Base-by-base conservation (phyloP, 2,329 filamentous ascomycete genomes). In the Sclerotinia minor region DNA sequence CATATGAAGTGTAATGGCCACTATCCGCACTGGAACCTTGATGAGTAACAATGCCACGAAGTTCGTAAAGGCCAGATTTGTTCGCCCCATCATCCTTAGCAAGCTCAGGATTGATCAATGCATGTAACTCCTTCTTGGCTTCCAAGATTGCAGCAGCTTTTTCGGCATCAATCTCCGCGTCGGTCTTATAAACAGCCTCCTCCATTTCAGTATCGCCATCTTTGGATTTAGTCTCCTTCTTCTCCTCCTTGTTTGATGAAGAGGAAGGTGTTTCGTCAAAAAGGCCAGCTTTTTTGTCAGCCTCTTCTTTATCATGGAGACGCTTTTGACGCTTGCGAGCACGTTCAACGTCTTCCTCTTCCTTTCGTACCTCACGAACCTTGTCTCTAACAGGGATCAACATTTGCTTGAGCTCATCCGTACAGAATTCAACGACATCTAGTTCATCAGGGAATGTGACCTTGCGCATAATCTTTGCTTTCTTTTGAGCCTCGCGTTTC, bases 381-480 rank as follows among this genome's bases (percentile, higher is more conserved):
- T 96, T 96, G 82, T 99, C 95, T 69, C 95, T 88, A n/a, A 99
- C 90, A 1, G 95, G 96, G 58, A 97, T 83, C 55, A 99, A 84
- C 73, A 91, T 87, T 76, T 89, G 89, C 78, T 88, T 90, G 71
- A 99, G 83, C 65, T 95, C 90, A 35, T 98, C 94, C 17, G 94
- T 94, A 79, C 95, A 99, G 80, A 97, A 97, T 77, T 99, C 95
- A 29, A 96, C 89, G 50, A 92, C 88, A 76, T 99, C 95, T 45
- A 99, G 83, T 79, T 99, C 95, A 63, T 92, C 89, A 8, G 94
- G 94, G 78, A 99, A 99, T 0, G 92, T 94, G 68, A 99, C 95
- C 81, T 98, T 99, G 78, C 94, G 92, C 92, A 99, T 94, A 75
- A 99, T 99, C 85, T 99, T 99, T 73, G 94, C 94, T 84, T 99